A percentile compares a stretch with the other conserved stretches of the same genome.
Conservation (phyloP, 495 filamentous ascomycete species). For the Penicillium maclennaniae region DNA sequence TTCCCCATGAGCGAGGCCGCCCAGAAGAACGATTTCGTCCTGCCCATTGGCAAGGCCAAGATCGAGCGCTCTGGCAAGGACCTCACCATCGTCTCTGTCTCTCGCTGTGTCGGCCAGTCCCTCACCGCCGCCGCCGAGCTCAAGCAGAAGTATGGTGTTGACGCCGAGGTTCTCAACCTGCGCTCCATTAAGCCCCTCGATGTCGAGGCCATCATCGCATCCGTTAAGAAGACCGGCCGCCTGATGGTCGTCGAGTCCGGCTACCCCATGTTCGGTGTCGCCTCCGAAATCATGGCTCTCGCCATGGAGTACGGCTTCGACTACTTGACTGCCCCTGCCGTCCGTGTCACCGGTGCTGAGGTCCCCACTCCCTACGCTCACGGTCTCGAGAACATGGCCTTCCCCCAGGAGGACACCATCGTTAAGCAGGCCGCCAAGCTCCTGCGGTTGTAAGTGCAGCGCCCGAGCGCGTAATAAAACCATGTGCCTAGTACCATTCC, state of each 20-base stretch:
- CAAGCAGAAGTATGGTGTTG: conserved; percentile 94
- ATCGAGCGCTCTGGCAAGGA: conserved; percentile 95
- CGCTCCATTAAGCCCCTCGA: conserved; percentile 95
- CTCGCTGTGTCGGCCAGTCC: conserved; percentile 91
- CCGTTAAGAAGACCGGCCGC: conserved; percentile 95
- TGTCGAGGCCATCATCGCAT: conserved; percentile 89
- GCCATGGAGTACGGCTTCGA: conserved; percentile 98
- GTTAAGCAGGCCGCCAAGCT: conserved; percentile 79
- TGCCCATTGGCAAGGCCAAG: conserved; percentile 98
- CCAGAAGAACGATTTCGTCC: conserved; percentile 90
- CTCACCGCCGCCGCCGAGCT: conserved; percentile 81
- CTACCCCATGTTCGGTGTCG: conserved; percentile 90
- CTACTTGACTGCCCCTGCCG: conserved; percentile 89
- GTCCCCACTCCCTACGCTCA: conserved; percentile 91
- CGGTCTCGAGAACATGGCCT: conserved; percentile 84
- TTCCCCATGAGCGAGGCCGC: conserved; percentile 97
- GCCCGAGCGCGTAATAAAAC: conserved; percentile 29
- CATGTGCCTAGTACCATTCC: conserved; percentile 36
- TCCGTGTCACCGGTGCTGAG: conserved; percentile 91
- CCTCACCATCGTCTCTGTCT: conserved; percentile 89
- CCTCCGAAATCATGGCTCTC: conserved; percentile 85
- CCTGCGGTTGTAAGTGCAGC: conserved; percentile 60
- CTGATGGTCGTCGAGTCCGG: conserved; percentile 92
- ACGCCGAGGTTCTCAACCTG: conserved; percentile 96
- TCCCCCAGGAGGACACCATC: conserved; percentile 84